Conservation (phyloP, 140 eudicot genomes). For the Ambrosia hybrid region DNA sequence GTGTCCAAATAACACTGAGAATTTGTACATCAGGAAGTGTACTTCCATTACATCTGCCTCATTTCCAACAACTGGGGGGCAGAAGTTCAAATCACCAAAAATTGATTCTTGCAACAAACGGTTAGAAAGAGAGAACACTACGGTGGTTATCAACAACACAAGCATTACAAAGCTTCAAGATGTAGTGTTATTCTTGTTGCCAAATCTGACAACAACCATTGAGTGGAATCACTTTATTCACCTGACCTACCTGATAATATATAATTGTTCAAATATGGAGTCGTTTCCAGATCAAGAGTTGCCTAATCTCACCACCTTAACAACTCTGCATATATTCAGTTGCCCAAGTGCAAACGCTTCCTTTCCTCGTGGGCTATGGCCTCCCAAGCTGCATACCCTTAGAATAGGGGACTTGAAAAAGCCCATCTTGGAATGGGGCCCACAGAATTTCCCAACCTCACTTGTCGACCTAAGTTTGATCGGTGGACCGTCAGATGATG, state of each 20-base stretch:
- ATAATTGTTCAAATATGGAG: not conserved
- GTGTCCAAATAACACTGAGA: slow-evolving; percentile 1
- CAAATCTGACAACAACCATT: not conserved
- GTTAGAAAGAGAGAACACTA: not conserved
- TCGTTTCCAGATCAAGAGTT: slow-evolving; percentile 2
- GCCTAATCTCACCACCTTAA: not conserved
- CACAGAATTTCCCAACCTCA: slow-evolving; percentile 1
- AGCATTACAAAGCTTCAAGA: not conserved
- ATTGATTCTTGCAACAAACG: not conserved
- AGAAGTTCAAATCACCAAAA: not conserved
- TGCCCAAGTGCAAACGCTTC: not conserved
- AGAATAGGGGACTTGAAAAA: not conserved
- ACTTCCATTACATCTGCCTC: not conserved
- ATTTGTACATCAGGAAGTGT: not conserved
- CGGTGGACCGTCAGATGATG: not conserved
- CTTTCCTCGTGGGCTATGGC: slow-evolving; percentile 2
- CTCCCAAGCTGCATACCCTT: not conserved
- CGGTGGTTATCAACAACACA: not conserved
- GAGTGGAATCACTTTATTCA: not conserved
- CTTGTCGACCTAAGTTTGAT: not conserved
- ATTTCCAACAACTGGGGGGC: not conserved
- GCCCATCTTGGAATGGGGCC: not conserved
- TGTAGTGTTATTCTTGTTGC: not conserved
- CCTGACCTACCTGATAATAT: not conserved
- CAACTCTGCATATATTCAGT: not conserved